Base-by-base conservation (phyloP, 2,329 filamentous ascomycete genomes). In the Stachybotrys chartarum region DNA sequence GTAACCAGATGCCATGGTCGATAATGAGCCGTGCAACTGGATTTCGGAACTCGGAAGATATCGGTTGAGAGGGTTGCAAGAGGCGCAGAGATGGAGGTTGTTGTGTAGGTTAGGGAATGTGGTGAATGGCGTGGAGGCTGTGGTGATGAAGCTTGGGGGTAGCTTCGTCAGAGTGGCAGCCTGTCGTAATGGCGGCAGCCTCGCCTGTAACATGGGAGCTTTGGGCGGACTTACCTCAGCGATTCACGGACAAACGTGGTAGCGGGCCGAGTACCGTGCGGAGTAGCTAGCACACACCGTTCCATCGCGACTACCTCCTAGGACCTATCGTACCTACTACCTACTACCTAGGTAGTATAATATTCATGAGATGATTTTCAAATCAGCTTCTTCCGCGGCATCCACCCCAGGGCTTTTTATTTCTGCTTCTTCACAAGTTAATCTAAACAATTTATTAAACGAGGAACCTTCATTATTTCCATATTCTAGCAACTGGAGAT, bases 1-100 rank as follows among this genome's bases (percentile, higher is more conserved):
- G 79, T 99, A 99, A 77, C 93, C 93, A 68, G 92, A 96, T 75
- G 91, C 88, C 90, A 95, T 85, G 65, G 46, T 66, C 58, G 55
- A 56, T 31, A 47, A 31, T 55, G 55, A 45, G 39, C 24, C 24
- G 24, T 24, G 24, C 24, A 24, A 24, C 24, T 24, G 56, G 42
- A 52, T 39, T 24, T 42, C 50, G 30, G 24, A 24, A 24, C 24
- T 24, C 24, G 24, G 24, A 24, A 24, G 24, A 24, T 24, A 24
- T 24, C 24, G 24, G 24, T 24, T 42, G 35, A 14, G 35, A 42
- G 8, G 5, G 35, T 42, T 10, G 35, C 35, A 14, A 42, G 35
- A 14, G 35, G 35, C 35, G 35, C 39, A 55, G 50, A 30, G 48
- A 50, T 52, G 44, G 7, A 51, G 35, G 45, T 50, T 45, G 44